Base-by-base conservation (phyloP, 139 green algal species). In the Trebouxia sp. region DNA sequence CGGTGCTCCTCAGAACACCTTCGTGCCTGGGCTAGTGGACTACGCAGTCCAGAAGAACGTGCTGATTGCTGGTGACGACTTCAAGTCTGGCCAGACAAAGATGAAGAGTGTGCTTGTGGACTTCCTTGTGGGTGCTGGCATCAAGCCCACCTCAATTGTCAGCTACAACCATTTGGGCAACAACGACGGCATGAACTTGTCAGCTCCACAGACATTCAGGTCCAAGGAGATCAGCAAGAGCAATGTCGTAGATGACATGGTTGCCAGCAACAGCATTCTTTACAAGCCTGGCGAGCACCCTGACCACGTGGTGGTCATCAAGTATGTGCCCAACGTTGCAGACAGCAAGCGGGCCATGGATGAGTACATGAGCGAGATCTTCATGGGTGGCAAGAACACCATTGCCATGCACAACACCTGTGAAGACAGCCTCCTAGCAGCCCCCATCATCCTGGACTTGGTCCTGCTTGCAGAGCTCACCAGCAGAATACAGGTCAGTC, bases 351-450 rank as follows among this genome's bases (percentile, higher is more conserved):
- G 96, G 17, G 97, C 97, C 35, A 98, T 99, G 97, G 97, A 99
- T 76, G 97, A 99, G 89, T 99, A 99, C 92, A 98, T 91, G 12
- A 93, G 84, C 45, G 96, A 99, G 88, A 98, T 99, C 86, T 95
- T 95, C 86, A 89, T 96, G 93, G 95, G 95, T 62, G 97, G 97
- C 42, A 91, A 85, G 51, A 98, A 98, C 90, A 99, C 97, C 22
- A 98, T 99, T 51, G 94, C 94, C 43, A 97, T 99, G 90, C 97
- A 99, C 92, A 99, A 99, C 75, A 99, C 97, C 0, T 99, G 97
- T 89, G 96, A 98, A 92, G 97, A 99, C 90, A 97, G 90, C 3
- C 89, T 99, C 65, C 92, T 99, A 41, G 97, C 97, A 0, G 94
- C 97, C 1, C 97, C 97, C 77, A 96, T 99, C 86, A 99, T 99